Evolutionary conservation across 75 land plant species (phyloP).

Genomic region (Picea glauca): DNA sequence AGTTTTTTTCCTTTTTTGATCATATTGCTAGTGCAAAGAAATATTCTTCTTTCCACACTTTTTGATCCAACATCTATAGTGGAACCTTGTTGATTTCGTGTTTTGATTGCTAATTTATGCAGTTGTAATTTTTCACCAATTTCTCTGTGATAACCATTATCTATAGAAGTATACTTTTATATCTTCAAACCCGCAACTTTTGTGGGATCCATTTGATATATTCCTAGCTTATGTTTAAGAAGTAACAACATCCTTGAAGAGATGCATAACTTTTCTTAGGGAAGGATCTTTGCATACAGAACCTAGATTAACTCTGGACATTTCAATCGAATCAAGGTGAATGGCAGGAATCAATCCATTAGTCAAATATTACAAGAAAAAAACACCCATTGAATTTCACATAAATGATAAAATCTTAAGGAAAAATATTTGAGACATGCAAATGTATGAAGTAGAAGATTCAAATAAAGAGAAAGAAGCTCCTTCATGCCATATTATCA

Average conservation of each 20-base stretch:
- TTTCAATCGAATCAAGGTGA: background rate
- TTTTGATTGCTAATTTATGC: too few species aligned
- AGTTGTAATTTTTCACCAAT: too few species aligned
- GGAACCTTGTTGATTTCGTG: too few species aligned
- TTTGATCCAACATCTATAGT: too few species aligned
- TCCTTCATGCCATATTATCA: background rate
- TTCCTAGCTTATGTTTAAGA: background rate
- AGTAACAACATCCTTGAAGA: too few species aligned
- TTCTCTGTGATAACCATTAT: too few species aligned
- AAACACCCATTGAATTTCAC: background rate
- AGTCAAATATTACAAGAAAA: background rate
- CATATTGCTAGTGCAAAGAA: too few species aligned
- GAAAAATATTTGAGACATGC: background rate
- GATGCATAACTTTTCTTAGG: too few species aligned
- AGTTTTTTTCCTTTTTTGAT: too few species aligned
- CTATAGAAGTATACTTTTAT: too few species aligned
- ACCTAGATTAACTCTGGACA: background rate
- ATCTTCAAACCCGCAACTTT: slow-evolving; percentile 3
- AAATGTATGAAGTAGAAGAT: background rate
- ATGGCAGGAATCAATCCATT: background rate
- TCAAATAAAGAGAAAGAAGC: too few species aligned
- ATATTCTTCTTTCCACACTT: too few species aligned
- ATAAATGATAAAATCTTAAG: background rate
- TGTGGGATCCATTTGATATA: background rate
- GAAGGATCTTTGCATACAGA: background rate